A percentile compares a stretch with the other conserved stretches of the same genome.
Conservation (phyloP, 2,329 filamentous ascomycete genomes). For the Penicillium sp. region DNA sequence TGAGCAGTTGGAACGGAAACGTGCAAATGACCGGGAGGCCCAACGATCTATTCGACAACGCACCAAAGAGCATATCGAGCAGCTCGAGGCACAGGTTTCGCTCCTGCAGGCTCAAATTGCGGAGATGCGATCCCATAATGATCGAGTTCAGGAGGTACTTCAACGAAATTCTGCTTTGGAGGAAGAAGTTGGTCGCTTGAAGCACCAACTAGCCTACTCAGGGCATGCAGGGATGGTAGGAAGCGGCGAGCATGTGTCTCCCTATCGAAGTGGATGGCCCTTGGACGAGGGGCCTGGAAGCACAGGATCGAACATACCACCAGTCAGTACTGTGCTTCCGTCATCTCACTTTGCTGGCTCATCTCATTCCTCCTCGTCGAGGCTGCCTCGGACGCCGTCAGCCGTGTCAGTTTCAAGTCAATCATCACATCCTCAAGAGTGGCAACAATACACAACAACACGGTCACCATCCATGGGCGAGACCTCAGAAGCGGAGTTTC, state of each 20-base stretch:
- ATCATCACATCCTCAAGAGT: slow-evolving; percentile 32
- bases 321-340: slow-evolving; percentile 23
- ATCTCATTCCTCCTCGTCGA: slow-evolving; percentile 18
- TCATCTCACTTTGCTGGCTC: slow-evolving; percentile 31
- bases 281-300: slow-evolving; percentile 23
- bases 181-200: slow-evolving; percentile 58
- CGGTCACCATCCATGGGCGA: slow-evolving; percentile 33
- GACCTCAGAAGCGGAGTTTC: slow-evolving; percentile 33
- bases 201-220: slow-evolving; percentile 49
- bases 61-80: slow-evolving; percentile 63
- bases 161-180: slow-evolving; percentile 60
- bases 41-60: slow-evolving; percentile 63
- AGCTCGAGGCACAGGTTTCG: slow-evolving; percentile 53
- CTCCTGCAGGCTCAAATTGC: slow-evolving; percentile 40
- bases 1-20: slow-evolving; percentile 63
- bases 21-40: slow-evolving; percentile 64
- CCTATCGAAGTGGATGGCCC: slow-evolving; percentile 18
- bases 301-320: slow-evolving; percentile 11
- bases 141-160: slow-evolving; percentile 57
- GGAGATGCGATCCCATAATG: slow-evolving; percentile 55
- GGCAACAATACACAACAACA: slow-evolving; percentile 32
- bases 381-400: slow-evolving; percentile 27
- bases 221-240: slow-evolving; percentile 27
- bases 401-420: slow-evolving; percentile 30
- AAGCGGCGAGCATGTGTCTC: slow-evolving; percentile 16